These are phyloP conservation scores for Hura crepitans DNA, from an alignment of 441 rosid genomes.

Conservation along the genomic window DNA sequence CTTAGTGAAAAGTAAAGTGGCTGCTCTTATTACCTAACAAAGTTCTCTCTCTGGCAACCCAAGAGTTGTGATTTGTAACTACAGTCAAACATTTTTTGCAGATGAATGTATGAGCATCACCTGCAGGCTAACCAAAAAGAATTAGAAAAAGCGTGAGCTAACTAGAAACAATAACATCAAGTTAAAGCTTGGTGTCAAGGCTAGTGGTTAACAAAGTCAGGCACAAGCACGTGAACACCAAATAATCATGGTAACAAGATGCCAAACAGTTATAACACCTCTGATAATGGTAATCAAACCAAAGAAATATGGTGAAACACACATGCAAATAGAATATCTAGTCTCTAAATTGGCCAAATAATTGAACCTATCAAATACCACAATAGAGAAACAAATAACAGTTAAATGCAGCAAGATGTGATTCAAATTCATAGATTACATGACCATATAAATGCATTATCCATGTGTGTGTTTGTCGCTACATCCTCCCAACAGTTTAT, in stretches of 20 bases:
- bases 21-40: slow-evolving; percentile 66
- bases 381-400: background rate
- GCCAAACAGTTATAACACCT: background rate
- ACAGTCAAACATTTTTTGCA: slow-evolving; percentile 61
- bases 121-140: slow-evolving; percentile 36
- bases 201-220: background rate
- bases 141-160: background rate
- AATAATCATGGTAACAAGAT: background rate
- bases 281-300: background rate
- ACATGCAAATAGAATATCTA: background rate
- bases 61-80: slow-evolving; percentile 57
- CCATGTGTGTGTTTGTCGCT: background rate
- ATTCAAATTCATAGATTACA: background rate
- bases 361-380: slow-evolving; percentile 2
- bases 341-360: background rate
- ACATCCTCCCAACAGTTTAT: background rate
- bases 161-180: background rate
- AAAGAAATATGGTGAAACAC: background rate
- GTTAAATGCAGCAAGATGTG: background rate
- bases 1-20: slow-evolving; percentile 10
- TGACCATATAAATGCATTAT: background rate
- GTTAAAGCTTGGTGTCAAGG: background rate
- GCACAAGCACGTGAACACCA: background rate
- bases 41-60: slow-evolving; percentile 77
- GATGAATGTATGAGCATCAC: slow-evolving; percentile 40